These are phyloP conservation scores for Lepraria neglecta DNA, from an alignment of 495 filamentous ascomycete genomes.

Conservation along the genomic window DNA sequence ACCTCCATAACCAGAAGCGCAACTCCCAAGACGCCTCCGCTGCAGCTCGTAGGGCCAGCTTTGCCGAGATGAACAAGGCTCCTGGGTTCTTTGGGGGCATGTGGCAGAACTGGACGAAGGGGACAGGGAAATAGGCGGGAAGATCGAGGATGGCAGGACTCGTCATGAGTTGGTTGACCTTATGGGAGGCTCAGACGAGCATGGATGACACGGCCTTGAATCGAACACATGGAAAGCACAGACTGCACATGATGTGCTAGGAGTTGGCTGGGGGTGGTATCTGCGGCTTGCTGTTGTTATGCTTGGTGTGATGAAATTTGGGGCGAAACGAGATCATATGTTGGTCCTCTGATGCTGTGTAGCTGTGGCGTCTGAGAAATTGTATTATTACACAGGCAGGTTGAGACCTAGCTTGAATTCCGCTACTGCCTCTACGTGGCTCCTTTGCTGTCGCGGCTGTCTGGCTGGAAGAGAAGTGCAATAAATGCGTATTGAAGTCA, in stretches of 20 bases:
- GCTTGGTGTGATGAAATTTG: neutral
- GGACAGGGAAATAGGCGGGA: constrained; percentile 15
- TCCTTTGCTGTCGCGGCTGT: too few species aligned
- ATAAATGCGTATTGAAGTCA: too few species aligned
- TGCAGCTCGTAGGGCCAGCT: constrained; percentile 41
- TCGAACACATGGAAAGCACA: neutral
- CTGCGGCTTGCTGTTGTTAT: neutral
- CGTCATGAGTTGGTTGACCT: neutral
- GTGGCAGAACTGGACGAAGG: constrained; percentile 42
- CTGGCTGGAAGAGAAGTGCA: too few species aligned
- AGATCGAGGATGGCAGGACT: neutral
- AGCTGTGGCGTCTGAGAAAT: neutral
- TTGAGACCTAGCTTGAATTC: too few species aligned
- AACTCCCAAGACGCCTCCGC: constrained; percentile 38
- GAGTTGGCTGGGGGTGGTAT: neutral
- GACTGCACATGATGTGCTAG: neutral
- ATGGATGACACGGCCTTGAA: neutral
- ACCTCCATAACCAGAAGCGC: constrained; percentile 48
- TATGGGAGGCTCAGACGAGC: neutral
- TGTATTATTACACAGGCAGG: too few species aligned
- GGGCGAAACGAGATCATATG: neutral
- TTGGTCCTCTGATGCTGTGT: neutral
- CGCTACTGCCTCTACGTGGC: too few species aligned
- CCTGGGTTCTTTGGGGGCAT: constrained; percentile 45
- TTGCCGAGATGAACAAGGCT: constrained; percentile 42